These are phyloP conservation scores for Stephanodiscus triporus DNA, from an alignment of 108 stramenopile species.

Conservation along the genomic window DNA sequence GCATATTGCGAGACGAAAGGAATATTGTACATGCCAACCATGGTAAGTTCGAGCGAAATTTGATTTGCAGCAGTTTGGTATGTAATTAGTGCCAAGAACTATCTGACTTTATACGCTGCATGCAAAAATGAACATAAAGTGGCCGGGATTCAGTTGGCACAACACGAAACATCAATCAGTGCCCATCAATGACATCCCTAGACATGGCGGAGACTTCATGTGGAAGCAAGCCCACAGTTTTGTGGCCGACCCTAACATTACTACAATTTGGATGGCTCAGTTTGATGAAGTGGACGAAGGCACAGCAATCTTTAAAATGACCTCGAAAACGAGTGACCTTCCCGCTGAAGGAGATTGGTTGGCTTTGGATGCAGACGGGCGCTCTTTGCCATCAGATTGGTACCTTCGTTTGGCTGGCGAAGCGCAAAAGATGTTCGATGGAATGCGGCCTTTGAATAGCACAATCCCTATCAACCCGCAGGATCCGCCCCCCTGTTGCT, in stretches of 20 bases:
- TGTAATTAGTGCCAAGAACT: too few relatives aligned
- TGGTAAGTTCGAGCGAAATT: too few relatives aligned
- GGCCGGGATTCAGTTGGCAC: slow-evolving; percentile 47
- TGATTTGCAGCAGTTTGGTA: too few relatives aligned
- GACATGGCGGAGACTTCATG: slow-evolving; percentile 46
- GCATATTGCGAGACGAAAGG: slow-evolving; percentile 24
- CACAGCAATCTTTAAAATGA: slow-evolving; percentile 37
- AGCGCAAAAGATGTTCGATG: slow-evolving; percentile 35
- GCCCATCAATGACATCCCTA: slow-evolving; percentile 40
- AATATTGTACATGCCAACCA: slow-evolving; percentile 54
- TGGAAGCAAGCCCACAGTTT: slow-evolving; percentile 43
- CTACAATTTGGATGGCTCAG: slow-evolving; percentile 46
- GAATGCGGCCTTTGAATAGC: slow-evolving; percentile 13
- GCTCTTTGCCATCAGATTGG: slow-evolving; percentile 46
- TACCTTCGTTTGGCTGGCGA: slow-evolving; percentile 47
- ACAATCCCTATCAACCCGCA: neutral
- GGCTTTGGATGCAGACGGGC: slow-evolving; percentile 44
- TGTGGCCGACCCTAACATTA: slow-evolving; percentile 17
- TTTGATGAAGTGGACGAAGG: slow-evolving; percentile 51
- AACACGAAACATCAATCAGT: neutral
- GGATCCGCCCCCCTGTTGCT: too few relatives aligned
- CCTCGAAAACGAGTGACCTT: slow-evolving; percentile 3
- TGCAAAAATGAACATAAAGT: too few relatives aligned
- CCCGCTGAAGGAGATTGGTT: slow-evolving; percentile 27
- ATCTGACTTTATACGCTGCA: too few relatives aligned